phyloP scores from a whole-genome alignment of 805 yeast genomes.

The Lipomyces spencermartinsiae region DNA sequence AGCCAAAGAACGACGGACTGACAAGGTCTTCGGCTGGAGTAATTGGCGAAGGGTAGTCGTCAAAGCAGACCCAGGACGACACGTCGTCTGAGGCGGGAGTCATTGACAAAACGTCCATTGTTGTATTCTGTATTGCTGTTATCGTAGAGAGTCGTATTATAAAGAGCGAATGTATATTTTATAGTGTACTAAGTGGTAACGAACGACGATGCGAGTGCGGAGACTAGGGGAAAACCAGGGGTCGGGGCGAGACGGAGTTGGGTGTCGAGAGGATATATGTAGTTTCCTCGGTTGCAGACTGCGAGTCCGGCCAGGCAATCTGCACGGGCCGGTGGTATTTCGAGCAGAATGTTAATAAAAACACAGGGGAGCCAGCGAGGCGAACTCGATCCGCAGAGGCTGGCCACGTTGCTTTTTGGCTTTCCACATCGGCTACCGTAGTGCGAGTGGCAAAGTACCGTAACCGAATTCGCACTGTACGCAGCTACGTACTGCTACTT shows the following conservation, averaged over 20 bases:
- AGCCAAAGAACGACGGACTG: constrained; percentile 29
- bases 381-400: background rate
- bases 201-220: background rate
- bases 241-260: background rate
- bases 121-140: background rate
- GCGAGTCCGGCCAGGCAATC: background rate
- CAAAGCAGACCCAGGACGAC: constrained; percentile 33
- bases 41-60: constrained; percentile 28
- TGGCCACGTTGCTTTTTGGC: background rate
- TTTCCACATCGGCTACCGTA: background rate
- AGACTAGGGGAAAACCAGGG: background rate
- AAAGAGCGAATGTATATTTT: background rate
- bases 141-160: background rate
- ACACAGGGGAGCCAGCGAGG: background rate
- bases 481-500: background rate
- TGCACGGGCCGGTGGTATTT: constrained; percentile 1
- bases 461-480: background rate
- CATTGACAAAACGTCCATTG: constrained; percentile 13
- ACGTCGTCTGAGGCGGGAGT: constrained; percentile 24
- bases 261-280: background rate
- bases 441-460: background rate
- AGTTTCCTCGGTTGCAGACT: background rate
- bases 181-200: background rate
- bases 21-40: constrained; percentile 23
- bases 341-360: background rate